These are phyloP conservation scores for Fusarium sp. DNA, from an alignment of 2,329 filamentous ascomycete genomes.

Conservation along the genomic window DNA sequence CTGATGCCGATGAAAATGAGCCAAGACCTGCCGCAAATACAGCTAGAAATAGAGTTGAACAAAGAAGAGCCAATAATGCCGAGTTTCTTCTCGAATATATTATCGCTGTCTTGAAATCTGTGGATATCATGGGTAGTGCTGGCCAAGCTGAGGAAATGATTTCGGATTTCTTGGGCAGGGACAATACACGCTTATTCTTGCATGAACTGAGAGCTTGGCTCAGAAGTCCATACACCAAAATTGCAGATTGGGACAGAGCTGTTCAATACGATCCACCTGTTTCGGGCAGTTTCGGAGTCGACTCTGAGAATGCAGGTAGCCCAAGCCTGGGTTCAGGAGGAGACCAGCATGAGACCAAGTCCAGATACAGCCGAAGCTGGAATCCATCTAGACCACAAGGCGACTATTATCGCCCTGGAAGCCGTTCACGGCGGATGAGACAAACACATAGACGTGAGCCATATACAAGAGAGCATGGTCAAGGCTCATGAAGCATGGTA, in stretches of 20 bases:
- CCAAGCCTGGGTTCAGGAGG: not conserved
- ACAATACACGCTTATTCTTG: slow-evolving; percentile 78
- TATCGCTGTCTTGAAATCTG: slow-evolving; percentile 81
- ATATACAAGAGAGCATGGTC: slow-evolving; percentile 22
- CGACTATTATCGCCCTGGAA: slow-evolving; percentile 45
- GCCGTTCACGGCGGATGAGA: slow-evolving; percentile 8
- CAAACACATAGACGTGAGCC: slow-evolving; percentile 25
- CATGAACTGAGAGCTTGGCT: slow-evolving; percentile 89
- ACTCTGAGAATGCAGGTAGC: not conserved
- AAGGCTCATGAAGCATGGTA: not conserved
- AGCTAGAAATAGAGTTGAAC: slow-evolving; percentile 31
- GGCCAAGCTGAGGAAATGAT: slow-evolving; percentile 85
- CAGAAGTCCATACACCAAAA: slow-evolving; percentile 77
- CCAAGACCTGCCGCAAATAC: slow-evolving; percentile 1
- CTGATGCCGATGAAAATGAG: slow-evolving; percentile 38
- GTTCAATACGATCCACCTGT: slow-evolving; percentile 71
- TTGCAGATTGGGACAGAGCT: slow-evolving; percentile 82
- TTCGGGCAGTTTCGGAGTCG: not conserved
- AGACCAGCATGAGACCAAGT: not conserved
- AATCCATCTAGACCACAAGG: slow-evolving; percentile 20
- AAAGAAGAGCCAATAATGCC: slow-evolving; percentile 69
- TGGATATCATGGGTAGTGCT: slow-evolving; percentile 81
- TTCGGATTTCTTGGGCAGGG: slow-evolving; percentile 79
- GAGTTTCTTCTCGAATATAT: slow-evolving; percentile 91
- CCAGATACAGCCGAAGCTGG: not conserved